Conservation (phyloP, 495 filamentous ascomycete species). For the Oidiodendron maius region DNA sequence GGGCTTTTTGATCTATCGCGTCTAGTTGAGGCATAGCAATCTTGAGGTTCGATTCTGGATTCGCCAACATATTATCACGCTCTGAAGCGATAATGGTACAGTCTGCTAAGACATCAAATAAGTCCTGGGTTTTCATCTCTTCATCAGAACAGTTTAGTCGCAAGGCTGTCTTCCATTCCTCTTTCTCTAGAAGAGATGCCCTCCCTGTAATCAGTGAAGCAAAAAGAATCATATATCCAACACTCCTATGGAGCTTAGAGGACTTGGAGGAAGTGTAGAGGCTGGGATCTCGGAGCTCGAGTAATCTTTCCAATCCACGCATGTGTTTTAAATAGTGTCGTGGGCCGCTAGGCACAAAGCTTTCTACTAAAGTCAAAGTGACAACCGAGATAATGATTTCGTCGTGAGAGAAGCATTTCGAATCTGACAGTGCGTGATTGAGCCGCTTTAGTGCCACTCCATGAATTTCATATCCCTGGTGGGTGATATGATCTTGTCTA, state of each 20-base stretch:
- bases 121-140: background rate
- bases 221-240: conserved; percentile 3
- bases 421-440: conserved; percentile 1
- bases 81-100: background rate
- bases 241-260: background rate
- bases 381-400: background rate
- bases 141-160: background rate
- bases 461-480: background rate
- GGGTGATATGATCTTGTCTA: background rate
- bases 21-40: background rate
- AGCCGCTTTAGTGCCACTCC: conserved; percentile 2
- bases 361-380: background rate
- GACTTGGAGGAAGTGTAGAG: background rate
- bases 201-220: background rate
- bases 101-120: background rate
- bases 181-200: background rate
- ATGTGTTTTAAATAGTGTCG: background rate
- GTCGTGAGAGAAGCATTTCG: background rate
- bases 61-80: background rate
- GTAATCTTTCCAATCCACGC: background rate
- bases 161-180: background rate
- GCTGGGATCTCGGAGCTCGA: background rate
- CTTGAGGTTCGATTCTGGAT: background rate
- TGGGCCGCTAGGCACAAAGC: background rate
- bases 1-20: background rate